A percentile compares a stretch with the other conserved stretches of the same genome.
phyloP scores from a whole-genome alignment of 306 rosid species.

The Sindora glabra region DNA sequence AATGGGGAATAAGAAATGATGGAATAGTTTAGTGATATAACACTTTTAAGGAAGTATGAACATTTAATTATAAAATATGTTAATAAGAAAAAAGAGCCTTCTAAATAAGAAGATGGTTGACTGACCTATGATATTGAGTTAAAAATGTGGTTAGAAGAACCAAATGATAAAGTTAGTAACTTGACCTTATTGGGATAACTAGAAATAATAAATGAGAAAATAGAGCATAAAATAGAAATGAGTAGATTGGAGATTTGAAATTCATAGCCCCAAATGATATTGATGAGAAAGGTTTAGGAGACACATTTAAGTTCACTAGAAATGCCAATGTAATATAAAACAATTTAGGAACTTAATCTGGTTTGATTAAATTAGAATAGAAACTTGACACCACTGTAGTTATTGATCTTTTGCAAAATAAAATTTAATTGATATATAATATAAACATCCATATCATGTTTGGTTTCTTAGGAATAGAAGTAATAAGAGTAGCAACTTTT shows the following conservation, averaged over 20 bases:
- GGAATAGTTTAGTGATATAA: constrained; percentile 74
- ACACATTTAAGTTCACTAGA: not conserved
- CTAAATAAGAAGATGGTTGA: constrained; percentile 17
- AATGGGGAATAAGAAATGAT: constrained; percentile 36
- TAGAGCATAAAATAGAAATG: not conserved
- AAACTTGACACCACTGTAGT: constrained; percentile 29
- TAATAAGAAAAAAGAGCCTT: constrained; percentile 22
- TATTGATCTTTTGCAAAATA: constrained; percentile 17
- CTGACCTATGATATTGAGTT: constrained; percentile 21
- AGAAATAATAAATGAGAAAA: constrained; percentile 1
- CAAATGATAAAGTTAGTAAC: constrained; percentile 13
- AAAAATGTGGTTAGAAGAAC: constrained; percentile 27
- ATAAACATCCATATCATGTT: constrained; percentile 17
- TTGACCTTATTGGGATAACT: constrained; percentile 52
- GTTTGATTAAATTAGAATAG: constrained; percentile 4
- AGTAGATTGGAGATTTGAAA: constrained; percentile 16
- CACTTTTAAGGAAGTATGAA: constrained; percentile 73
- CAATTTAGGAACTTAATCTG: constrained; percentile 14
- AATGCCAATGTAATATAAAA: not conserved
- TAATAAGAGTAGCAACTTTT: constrained; percentile 29
- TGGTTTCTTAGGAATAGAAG: constrained; percentile 48
- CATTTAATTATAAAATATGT: constrained; percentile 16
- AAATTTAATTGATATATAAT: not conserved
- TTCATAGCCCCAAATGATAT: constrained; percentile 14
- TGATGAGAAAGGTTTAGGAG: constrained; percentile 6